Percentiles rank a stretch among this genome's conserved stretches.
Conservation (phyloP, 2,329 filamentous ascomycete genomes). For the Ophiocordyceps unilateralis region DNA sequence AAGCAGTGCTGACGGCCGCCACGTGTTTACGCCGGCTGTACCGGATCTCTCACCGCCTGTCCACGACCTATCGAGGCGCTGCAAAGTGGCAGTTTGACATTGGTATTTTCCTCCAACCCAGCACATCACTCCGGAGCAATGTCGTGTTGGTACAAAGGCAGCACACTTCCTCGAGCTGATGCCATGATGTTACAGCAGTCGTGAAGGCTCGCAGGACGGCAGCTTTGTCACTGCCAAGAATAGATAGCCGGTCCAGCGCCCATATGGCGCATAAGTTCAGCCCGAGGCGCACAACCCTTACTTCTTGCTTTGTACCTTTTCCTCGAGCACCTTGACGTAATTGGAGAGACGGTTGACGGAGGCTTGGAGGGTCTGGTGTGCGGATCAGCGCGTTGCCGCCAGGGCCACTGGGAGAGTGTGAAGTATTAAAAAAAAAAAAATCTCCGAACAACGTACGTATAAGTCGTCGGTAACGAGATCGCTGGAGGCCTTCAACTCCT, state of each 20-base stretch:
- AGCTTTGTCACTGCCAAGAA: background rate
- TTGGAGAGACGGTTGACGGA: conserved; percentile 74
- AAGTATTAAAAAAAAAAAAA: background rate
- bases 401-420: background rate
- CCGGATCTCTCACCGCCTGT: no score
- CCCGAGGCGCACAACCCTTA: conserved; percentile 18
- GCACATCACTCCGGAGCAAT: no score
- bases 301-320: conserved; percentile 60
- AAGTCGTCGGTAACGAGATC: conserved; percentile 90
- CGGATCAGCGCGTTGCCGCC: background rate
- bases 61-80: no score
- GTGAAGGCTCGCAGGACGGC: no score
- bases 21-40: no score
- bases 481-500: conserved; percentile 88
- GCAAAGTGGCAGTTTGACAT: no score
- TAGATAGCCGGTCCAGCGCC: no score
- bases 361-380: conserved; percentile 60
- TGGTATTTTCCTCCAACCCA: no score
- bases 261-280: background rate
- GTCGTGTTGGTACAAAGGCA: background rate
- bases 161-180: background rate
- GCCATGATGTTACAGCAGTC: background rate
- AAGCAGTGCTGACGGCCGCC: no score
- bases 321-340: conserved; percentile 69
- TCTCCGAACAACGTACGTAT: conserved; percentile 65